Conservation (phyloP, 2,329 filamentous ascomycete species). For the Neofusicoccum umdonicola region DNA sequence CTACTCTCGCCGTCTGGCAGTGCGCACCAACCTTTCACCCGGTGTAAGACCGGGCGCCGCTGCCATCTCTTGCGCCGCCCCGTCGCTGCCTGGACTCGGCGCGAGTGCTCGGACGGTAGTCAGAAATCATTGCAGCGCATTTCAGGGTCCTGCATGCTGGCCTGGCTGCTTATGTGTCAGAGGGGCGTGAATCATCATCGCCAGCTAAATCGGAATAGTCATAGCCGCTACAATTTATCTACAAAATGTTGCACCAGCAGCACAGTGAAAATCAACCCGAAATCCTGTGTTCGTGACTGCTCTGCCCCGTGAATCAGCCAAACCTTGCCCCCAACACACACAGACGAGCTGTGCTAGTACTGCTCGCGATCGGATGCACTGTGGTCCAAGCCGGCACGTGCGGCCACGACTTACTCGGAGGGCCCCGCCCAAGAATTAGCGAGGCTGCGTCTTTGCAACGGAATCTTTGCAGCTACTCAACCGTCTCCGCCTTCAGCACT, state of each 20-base stretch:
- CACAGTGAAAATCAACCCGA: no score
- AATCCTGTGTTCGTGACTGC: no score
- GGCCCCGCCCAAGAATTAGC: background rate
- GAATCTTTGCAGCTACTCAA: background rate
- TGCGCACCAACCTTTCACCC: no score
- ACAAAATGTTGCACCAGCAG: background rate
- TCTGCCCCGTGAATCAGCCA: no score
- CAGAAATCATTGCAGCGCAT: no score
- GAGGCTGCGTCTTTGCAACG: background rate
- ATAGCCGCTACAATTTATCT: background rate
- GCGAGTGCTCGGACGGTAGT: no score
- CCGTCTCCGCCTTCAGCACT: background rate
- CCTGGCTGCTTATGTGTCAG: background rate
- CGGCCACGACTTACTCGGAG: background rate
- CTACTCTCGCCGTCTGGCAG: no score
- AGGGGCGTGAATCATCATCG: background rate
- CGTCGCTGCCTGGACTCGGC: background rate
- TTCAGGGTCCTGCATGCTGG: background rate
- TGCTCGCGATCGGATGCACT: background rate
- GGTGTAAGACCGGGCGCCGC: no score
- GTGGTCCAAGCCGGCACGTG: background rate
- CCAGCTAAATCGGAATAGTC: background rate
- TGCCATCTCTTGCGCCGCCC: background rate
- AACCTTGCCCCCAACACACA: no score
- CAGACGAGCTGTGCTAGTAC: no score